These are phyloP conservation scores for Parasarocladium wereldwijsianum DNA, from an alignment of 2,329 filamentous ascomycete genomes.

Conservation along the genomic window DNA sequence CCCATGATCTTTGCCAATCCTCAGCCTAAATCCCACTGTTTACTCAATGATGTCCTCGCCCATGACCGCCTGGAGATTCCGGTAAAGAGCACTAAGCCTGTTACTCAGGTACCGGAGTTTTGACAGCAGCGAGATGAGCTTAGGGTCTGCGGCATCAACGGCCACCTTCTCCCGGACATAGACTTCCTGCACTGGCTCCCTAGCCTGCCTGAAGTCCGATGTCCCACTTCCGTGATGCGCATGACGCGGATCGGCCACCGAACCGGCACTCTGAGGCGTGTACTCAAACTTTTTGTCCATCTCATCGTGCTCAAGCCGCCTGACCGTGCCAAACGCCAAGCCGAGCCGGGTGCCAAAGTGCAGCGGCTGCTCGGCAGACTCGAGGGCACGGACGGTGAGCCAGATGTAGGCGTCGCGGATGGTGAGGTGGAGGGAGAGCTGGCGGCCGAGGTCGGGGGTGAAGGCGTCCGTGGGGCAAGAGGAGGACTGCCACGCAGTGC, in stretches of 20 bases:
- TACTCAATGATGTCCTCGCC: constrained; percentile 28
- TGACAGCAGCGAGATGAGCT: constrained; percentile 65
- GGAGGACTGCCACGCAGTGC: constrained; percentile 27
- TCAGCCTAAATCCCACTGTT: no score
- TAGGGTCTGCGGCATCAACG: constrained; percentile 81
- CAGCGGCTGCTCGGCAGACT: constrained; percentile 47
- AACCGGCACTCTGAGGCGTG: constrained; percentile 17
- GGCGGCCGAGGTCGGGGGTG: constrained; percentile 30
- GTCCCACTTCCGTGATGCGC: not conserved
- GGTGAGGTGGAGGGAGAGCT: constrained; percentile 60
- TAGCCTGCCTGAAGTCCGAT: not conserved
- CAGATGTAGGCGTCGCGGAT: constrained; percentile 58
- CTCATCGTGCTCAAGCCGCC: constrained; percentile 63
- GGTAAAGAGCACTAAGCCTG: constrained; percentile 52
- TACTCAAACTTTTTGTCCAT: constrained; percentile 62
- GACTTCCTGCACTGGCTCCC: constrained; percentile 38
- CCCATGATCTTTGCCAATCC: no score
- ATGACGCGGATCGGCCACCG: constrained; percentile 5
- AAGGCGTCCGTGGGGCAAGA: constrained; percentile 31
- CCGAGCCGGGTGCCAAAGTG: constrained; percentile 53
- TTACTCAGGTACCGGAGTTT: constrained; percentile 70
- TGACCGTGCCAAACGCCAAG: constrained; percentile 50
- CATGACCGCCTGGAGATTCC: constrained; percentile 67
- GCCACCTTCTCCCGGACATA: constrained; percentile 80
- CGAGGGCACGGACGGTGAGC: constrained; percentile 54